phyloP scores from a whole-genome alignment of 2,329 filamentous ascomycete genomes.

The Phaeomoniella chlamydospora region DNA sequence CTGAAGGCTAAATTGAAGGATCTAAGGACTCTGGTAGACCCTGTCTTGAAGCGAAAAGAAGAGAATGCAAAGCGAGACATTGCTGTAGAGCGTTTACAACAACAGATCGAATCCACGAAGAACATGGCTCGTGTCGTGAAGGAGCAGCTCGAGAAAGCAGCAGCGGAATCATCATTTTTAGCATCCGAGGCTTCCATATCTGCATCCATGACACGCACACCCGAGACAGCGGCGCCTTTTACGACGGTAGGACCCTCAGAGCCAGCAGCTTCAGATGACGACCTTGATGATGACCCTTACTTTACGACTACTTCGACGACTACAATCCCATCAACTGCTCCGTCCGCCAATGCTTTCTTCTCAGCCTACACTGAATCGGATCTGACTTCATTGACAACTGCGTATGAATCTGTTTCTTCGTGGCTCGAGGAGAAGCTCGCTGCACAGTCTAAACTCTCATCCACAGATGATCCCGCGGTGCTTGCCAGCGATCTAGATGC shows the following conservation, averaged over 20 bases:
- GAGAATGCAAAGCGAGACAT: conserved; percentile 60
- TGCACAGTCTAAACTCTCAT: conserved; percentile 55
- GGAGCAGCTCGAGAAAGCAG: conserved; percentile 1
- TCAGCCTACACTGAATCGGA: conserved; percentile 55
- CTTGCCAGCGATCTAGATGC: conserved; percentile 56
- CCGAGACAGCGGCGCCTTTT: conserved; percentile 31
- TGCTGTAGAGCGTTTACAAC: conserved; percentile 51
- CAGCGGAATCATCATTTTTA: conserved; percentile 31
- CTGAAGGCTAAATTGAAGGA: conserved; percentile 64
- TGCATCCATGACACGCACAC: conserved; percentile 20
- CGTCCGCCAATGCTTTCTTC: conserved; percentile 17
- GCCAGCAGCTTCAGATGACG: conserved; percentile 30
- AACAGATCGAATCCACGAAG: conserved; percentile 52
- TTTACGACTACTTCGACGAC: conserved; percentile 24
- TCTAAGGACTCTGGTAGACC: conserved; percentile 63
- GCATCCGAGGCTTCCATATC: conserved; percentile 25
- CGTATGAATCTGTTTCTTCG: conserved; percentile 45
- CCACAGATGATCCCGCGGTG: conserved; percentile 61
- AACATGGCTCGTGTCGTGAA: background rate
- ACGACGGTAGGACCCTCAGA: conserved; percentile 25
- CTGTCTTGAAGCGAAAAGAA: conserved; percentile 59
- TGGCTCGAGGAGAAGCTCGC: conserved; percentile 65
- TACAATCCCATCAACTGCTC: conserved; percentile 16
- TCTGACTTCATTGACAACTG: conserved; percentile 47
- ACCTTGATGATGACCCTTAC: conserved; percentile 55